Evolutionary conservation across 169 alveolate genomes (phyloP).

Genomic region (Eimeria necatrix): DNA sequence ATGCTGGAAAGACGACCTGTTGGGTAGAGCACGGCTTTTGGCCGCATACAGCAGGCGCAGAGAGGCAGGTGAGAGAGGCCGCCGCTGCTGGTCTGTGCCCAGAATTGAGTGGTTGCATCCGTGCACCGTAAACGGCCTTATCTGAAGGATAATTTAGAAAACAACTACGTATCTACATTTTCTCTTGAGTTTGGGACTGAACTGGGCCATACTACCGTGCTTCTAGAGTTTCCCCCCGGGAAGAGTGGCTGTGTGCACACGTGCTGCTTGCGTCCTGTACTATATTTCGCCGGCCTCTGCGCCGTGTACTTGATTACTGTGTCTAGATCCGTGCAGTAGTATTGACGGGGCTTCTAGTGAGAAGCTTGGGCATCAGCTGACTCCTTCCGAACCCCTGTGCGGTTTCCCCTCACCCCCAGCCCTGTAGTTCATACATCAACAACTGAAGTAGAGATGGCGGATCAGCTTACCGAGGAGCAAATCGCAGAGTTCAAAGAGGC

Average conservation of each 20-base stretch:
- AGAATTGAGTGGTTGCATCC: neutral
- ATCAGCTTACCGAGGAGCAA: slow-evolving; percentile 98
- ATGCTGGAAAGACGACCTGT: no score
- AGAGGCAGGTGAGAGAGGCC: slow-evolving; percentile 38
- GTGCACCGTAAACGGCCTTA: slow-evolving; percentile 20
- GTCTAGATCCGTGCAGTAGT: slow-evolving; percentile 38
- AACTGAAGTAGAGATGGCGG: slow-evolving; percentile 94
- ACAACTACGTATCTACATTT: neutral
- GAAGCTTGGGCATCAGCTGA: slow-evolving; percentile 55
- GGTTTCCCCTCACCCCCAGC: slow-evolving; percentile 77
- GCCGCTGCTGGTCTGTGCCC: slow-evolving; percentile 37
- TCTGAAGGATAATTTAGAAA: slow-evolving; percentile 15
- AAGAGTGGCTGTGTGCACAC: slow-evolving; percentile 72
- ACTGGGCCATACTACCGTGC: slow-evolving; percentile 53
- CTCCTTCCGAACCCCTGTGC: slow-evolving; percentile 27
- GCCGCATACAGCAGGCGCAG: neutral
- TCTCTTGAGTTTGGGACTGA: slow-evolving; percentile 37
- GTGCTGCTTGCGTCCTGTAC: slow-evolving; percentile 64
- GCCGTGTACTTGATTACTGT: slow-evolving; percentile 21
- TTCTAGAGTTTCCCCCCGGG: slow-evolving; percentile 64
- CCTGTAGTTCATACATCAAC: slow-evolving; percentile 35
- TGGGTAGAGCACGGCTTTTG: no score
- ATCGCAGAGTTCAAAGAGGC: slow-evolving; percentile 99
- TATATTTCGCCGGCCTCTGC: slow-evolving; percentile 29
- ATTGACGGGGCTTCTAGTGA: slow-evolving; percentile 42